Conservation (phyloP, 1,284 basidiomycete genomes). For the Apiotrichum akiyoshidainum region DNA sequence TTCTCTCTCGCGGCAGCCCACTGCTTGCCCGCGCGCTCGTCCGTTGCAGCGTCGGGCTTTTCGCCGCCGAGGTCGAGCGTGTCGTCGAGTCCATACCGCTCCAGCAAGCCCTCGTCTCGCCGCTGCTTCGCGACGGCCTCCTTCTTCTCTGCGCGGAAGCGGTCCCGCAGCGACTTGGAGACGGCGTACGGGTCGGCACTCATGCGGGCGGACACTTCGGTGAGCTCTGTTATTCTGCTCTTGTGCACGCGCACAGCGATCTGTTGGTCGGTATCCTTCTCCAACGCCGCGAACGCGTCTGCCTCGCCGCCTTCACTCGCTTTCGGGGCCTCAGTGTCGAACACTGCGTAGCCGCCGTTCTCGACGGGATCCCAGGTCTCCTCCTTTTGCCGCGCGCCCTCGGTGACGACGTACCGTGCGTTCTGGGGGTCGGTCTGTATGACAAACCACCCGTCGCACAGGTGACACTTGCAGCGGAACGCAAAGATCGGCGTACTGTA, state of each 20-base stretch:
- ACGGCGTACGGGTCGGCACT: constrained; percentile 80
- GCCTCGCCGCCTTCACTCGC: constrained; percentile 16
- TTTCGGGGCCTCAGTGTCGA: constrained; percentile 64
- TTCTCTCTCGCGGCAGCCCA: constrained; percentile 28
- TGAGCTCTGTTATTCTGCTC: constrained; percentile 71
- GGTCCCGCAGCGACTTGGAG: constrained; percentile 68
- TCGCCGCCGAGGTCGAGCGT: constrained; percentile 37
- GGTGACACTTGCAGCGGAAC: constrained; percentile 94
- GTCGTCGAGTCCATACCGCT: constrained; percentile 68
- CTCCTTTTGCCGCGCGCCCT: constrained; percentile 84
- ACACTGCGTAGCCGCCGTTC: constrained; percentile 82
- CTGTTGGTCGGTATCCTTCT: constrained; percentile 78
- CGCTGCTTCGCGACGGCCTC: constrained; percentile 63
- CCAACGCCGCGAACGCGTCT: constrained; percentile 72
- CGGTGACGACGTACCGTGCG: constrained; percentile 86
- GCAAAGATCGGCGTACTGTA: constrained; percentile 89
- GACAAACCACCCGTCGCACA: constrained; percentile 91
- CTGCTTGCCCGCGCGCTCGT: constrained; percentile 24
- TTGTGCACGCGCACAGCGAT: constrained; percentile 67
- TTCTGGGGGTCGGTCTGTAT: constrained; percentile 97
- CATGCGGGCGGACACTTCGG: constrained; percentile 66
- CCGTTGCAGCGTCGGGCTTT: constrained; percentile 28
- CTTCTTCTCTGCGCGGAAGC: constrained; percentile 82
- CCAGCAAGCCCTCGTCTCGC: constrained; percentile 56
- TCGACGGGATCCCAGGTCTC: constrained; percentile 96